These are phyloP conservation scores for Schwanniomyces polymorphus DNA, from an alignment of 805 yeast genomes.

Conservation along the genomic window DNA sequence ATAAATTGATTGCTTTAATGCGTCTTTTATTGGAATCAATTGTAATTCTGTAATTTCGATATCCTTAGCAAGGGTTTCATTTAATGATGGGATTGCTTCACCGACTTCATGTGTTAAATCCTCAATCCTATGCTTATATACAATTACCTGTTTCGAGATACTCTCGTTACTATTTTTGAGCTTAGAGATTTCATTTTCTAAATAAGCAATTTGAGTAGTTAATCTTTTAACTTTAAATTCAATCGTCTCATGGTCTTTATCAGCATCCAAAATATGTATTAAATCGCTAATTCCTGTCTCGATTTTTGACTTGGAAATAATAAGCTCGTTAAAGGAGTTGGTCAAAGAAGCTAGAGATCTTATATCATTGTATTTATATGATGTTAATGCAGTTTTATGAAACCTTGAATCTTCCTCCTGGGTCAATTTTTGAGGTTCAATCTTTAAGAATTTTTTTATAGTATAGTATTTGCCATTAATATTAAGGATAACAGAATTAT, in stretches of 20 bases:
- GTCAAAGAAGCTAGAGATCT: slow-evolving; percentile 24
- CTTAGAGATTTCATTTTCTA: slow-evolving; percentile 15
- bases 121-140: slow-evolving; percentile 20
- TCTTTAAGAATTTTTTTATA: slow-evolving; percentile 7
- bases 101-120: slow-evolving; percentile 12
- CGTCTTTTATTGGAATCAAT: slow-evolving; percentile 25
- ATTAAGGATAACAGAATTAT: slow-evolving; percentile 20
- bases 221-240: slow-evolving; percentile 4
- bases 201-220: slow-evolving; percentile 4
- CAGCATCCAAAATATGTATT: slow-evolving; percentile 1
- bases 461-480: slow-evolving; percentile 21
- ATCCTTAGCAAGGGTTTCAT: slow-evolving; percentile 16
- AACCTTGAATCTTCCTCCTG: neutral
- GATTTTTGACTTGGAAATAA: slow-evolving; percentile 19
- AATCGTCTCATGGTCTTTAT: slow-evolving; percentile 5
- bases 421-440: neutral
- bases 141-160: slow-evolving; percentile 18
- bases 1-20: slow-evolving; percentile 17
- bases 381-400: slow-evolving; percentile 2
- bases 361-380: slow-evolving; percentile 31
- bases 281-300: slow-evolving; percentile 17
- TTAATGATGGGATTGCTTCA: slow-evolving; percentile 14
- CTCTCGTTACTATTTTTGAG: slow-evolving; percentile 24
- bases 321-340: slow-evolving; percentile 28
- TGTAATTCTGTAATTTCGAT: slow-evolving; percentile 26